phyloP scores from a whole-genome alignment of 2,329 filamentous ascomycete genomes.

The Sodiomyces alkalinus region DNA sequence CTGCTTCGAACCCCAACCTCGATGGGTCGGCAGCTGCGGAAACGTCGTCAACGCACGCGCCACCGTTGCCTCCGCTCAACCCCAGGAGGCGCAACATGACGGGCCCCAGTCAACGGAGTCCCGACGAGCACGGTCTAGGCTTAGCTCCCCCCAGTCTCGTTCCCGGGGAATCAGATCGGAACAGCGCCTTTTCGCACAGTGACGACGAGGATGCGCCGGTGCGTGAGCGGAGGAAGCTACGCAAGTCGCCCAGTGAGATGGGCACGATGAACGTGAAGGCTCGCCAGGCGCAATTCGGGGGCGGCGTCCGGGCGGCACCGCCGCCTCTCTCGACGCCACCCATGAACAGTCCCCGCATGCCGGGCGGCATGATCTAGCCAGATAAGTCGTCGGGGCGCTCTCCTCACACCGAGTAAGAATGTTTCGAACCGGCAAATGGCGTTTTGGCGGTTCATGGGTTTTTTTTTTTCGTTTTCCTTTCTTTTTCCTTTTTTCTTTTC shows the following conservation, averaged over 20 bases:
- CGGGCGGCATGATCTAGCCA: constrained; percentile 30
- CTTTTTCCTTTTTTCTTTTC: constrained; percentile 5
- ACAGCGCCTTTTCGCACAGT: constrained; percentile 13
- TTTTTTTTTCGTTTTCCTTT: constrained; percentile 1
- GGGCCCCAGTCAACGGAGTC: no score
- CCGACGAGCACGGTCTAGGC: background rate
- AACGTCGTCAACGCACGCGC: no score
- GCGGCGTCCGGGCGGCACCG: constrained; percentile 10
- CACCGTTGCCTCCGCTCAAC: constrained; percentile 44
- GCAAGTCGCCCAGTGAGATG: constrained; percentile 27
- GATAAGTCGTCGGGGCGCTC: no score
- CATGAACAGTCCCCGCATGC: constrained; percentile 14
- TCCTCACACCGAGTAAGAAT: no score
- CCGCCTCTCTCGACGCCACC: constrained; percentile 13
- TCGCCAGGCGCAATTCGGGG: constrained; percentile 12
- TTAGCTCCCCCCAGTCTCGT: constrained; percentile 13
- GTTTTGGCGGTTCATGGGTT: no score
- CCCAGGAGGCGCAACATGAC: constrained; percentile 33
- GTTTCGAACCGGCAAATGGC: no score
- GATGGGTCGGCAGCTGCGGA: constrained; percentile 3
- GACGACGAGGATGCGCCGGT: constrained; percentile 20
- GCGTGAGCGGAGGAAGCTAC: constrained; percentile 22
- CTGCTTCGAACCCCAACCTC: constrained; percentile 21
- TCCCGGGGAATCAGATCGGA: constrained; percentile 9
- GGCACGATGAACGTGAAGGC: constrained; percentile 16